These are phyloP conservation scores for Fibroporia radiculosa DNA, from an alignment of 768 basidiomycete species.

Conservation along the genomic window DNA sequence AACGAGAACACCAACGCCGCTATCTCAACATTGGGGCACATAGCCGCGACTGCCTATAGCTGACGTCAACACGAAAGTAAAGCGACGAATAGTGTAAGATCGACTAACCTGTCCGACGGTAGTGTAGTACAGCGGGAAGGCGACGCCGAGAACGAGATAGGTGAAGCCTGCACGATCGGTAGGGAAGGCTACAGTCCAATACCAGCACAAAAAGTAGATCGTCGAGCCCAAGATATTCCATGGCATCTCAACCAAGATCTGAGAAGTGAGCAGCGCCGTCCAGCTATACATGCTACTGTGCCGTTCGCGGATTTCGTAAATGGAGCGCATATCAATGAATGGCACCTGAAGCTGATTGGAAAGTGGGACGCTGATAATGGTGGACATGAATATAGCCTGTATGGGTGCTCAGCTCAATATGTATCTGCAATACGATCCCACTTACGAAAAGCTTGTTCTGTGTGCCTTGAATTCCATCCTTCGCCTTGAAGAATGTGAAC, in stretches of 20 bases:
- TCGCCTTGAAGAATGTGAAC: slow-evolving; percentile 33
- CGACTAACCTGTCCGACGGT: slow-evolving; percentile 26
- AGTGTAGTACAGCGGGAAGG: slow-evolving; percentile 37
- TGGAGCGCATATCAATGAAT: slow-evolving; percentile 29
- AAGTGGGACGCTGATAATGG: slow-evolving; percentile 27
- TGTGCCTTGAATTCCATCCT: slow-evolving; percentile 30
- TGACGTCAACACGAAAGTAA: neutral
- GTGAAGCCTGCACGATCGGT: slow-evolving; percentile 31
- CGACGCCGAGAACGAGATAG: slow-evolving; percentile 29
- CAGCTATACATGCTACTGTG: slow-evolving; percentile 37
- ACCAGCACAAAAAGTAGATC: slow-evolving; percentile 41
- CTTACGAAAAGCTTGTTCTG: slow-evolving; percentile 35
- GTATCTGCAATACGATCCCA: neutral
- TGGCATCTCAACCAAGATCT: slow-evolving; percentile 33
- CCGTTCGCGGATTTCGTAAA: slow-evolving; percentile 35
- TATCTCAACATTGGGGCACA: slow-evolving; percentile 33
- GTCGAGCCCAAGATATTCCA: slow-evolving; percentile 34
- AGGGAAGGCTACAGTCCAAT: slow-evolving; percentile 36
- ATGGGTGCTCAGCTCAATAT: neutral
- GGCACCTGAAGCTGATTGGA: slow-evolving; percentile 36
- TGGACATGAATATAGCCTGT: slow-evolving; percentile 25
- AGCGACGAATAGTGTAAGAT: neutral
- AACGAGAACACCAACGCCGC: slow-evolving; percentile 32
- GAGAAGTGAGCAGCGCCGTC: slow-evolving; percentile 27
- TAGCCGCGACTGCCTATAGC: slow-evolving; percentile 30